A percentile compares a stretch with the other conserved stretches of the same genome.
Evolutionary conservation across 305 asterid genomes (phyloP).

Genomic region (Plantago coronopus): DNA sequence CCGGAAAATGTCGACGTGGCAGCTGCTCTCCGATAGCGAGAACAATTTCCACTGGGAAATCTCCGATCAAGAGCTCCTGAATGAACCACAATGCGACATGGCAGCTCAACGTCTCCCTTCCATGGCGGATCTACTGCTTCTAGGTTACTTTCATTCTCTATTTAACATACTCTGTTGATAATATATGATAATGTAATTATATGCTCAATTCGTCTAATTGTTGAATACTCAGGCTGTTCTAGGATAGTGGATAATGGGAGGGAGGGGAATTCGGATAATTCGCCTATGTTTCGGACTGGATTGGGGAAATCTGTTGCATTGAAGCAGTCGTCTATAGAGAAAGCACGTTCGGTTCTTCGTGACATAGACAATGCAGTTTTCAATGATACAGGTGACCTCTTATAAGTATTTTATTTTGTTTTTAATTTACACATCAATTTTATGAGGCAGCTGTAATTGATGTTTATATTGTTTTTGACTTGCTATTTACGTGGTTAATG

Average conservation of each 20-base stretch:
- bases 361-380: conserved; percentile 28
- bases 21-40: conserved; percentile 50
- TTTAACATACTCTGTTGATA: not conserved
- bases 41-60: conserved; percentile 61
- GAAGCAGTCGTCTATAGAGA: conserved; percentile 60
- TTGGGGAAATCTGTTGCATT: conserved; percentile 55
- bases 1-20: conserved; percentile 79
- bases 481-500: too few species aligned
- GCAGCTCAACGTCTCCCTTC: conserved; percentile 57
- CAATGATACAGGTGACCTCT: conserved; percentile 30
- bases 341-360: conserved; percentile 64
- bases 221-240: conserved; percentile 39
- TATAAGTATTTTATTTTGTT: not conserved
- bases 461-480: too few species aligned
- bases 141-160: conserved; percentile 32
- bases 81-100: conserved; percentile 27
- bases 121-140: conserved; percentile 75
- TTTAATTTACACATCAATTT: not conserved
- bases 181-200: not conserved
- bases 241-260: conserved; percentile 42
- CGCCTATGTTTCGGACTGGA: conserved; percentile 62
- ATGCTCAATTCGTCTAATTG: not conserved
- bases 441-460: too few species aligned
- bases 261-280: conserved; percentile 26
- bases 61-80: conserved; percentile 31